These are phyloP conservation scores for Ailanthus altissimus DNA, from an alignment of 345 rosid species.

Conservation along the genomic window DNA sequence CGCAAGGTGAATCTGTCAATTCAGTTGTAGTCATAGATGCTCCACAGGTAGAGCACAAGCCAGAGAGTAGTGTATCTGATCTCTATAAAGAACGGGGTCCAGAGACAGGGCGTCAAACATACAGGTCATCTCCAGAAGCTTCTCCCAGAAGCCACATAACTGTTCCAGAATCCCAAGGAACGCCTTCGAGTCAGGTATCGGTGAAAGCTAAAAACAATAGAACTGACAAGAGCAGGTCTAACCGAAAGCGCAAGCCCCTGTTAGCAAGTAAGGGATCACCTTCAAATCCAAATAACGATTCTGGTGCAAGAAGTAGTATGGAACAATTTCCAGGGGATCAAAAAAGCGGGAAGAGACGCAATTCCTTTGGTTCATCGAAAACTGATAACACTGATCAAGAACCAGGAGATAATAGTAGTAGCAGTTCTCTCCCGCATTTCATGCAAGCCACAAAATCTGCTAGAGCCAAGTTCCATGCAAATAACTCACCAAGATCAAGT, in stretches of 20 bases:
- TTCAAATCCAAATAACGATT: slow-evolving; percentile 51
- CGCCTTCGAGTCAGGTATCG: slow-evolving; percentile 84
- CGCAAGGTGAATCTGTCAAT: slow-evolving; percentile 33
- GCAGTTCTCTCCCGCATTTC: slow-evolving; percentile 80
- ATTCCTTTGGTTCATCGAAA: slow-evolving; percentile 61
- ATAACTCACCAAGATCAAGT: slow-evolving; percentile 89
- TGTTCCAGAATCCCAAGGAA: slow-evolving; percentile 72
- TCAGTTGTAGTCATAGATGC: slow-evolving; percentile 32
- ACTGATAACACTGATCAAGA: slow-evolving; percentile 59
- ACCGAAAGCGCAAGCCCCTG: slow-evolving; percentile 55
- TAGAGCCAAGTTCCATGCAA: slow-evolving; percentile 75
- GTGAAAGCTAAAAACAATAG: slow-evolving; percentile 52
- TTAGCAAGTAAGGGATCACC: slow-evolving; percentile 61
- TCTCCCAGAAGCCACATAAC: slow-evolving; percentile 62
- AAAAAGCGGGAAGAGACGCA: slow-evolving; percentile 63
- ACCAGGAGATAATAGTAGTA: slow-evolving; percentile 67
- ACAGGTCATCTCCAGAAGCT: slow-evolving; percentile 55
- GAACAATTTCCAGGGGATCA: slow-evolving; percentile 66
- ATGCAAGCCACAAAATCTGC: slow-evolving; percentile 98
- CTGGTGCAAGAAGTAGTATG: slow-evolving; percentile 42
- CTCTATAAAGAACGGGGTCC: slow-evolving; percentile 32
- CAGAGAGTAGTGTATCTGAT: slow-evolving; percentile 42
- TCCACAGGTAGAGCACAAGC: slow-evolving; percentile 33
- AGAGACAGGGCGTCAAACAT: slow-evolving; percentile 44
- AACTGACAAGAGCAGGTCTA: slow-evolving; percentile 51